Evolutionary conservation across 768 basidiomycete genomes (phyloP).

Genomic region (Kwoniella sp.): DNA sequence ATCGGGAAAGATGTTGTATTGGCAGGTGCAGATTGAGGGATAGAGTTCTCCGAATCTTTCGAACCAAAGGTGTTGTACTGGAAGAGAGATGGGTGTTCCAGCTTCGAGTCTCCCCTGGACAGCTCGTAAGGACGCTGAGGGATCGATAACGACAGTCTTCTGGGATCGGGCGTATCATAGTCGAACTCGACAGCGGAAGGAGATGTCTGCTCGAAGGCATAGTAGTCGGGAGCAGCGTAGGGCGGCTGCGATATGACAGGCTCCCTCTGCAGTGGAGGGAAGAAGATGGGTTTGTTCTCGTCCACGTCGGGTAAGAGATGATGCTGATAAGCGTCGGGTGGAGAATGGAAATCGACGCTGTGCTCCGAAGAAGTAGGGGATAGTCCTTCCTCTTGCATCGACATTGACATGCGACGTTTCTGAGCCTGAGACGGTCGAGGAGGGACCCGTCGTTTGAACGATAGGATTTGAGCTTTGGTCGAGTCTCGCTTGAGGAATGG

Average conservation of each 20-base stretch:
- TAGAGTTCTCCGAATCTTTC: background rate
- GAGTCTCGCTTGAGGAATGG: constrained; percentile 89
- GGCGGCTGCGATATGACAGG: background rate
- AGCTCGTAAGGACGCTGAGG: constrained; percentile 2
- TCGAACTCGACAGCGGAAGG: constrained; percentile 8
- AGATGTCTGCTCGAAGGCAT: background rate
- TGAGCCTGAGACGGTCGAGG: constrained; percentile 62
- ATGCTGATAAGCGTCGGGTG: constrained; percentile 40
- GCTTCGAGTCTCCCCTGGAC: background rate
- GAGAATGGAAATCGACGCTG: constrained; percentile 21
- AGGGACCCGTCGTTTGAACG: constrained; percentile 93
- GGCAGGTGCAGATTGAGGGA: constrained; percentile 28
- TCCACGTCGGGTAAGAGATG: constrained; percentile 30
- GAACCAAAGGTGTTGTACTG: background rate
- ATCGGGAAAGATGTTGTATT: constrained; percentile 21
- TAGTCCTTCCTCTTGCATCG: constrained; percentile 15
- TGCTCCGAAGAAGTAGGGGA: constrained; percentile 39
- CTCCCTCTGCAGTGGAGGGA: constrained; percentile 2
- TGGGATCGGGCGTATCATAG: background rate
- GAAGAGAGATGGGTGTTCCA: background rate
- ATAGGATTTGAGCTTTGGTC: constrained; percentile 83
- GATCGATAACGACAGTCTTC: background rate
- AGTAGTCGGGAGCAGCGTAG: constrained; percentile 8
- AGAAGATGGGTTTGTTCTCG: constrained; percentile 21
- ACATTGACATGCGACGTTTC: constrained; percentile 25